A percentile compares a stretch with the other conserved stretches of the same genome.
Evolutionary conservation across 805 yeast genomes (phyloP).

Genomic region (Wickerhamiella cacticola): DNA sequence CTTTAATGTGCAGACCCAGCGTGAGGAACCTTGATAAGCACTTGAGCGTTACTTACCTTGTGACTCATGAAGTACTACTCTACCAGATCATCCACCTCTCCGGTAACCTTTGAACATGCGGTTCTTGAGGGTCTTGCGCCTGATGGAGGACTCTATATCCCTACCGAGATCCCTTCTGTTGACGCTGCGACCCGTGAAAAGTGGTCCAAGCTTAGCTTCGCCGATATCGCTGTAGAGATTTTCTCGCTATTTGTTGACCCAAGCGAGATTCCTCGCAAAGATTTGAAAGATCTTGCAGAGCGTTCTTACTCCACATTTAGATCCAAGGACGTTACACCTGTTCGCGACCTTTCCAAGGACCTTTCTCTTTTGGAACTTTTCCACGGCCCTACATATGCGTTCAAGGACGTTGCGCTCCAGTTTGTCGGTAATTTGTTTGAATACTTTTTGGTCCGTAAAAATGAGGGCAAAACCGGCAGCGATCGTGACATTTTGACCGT

Average conservation of each 20-base stretch:
- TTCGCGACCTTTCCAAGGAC: constrained; percentile 45
- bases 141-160: constrained; percentile 93
- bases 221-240: constrained; percentile 77
- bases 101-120: constrained; percentile 32
- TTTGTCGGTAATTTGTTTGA: constrained; percentile 96
- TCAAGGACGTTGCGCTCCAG: constrained; percentile 96
- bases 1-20: no score
- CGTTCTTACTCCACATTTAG: constrained; percentile 88
- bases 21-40: neutral
- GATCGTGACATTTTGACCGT: constrained; percentile 54
- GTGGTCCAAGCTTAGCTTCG: constrained; percentile 70
- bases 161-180: constrained; percentile 64
- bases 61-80: constrained; percentile 27
- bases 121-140: constrained; percentile 68
- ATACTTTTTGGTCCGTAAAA: constrained; percentile 70
- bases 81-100: constrained; percentile 30
- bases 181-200: constrained; percentile 41
- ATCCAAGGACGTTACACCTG: constrained; percentile 77
- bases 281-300: constrained; percentile 47
- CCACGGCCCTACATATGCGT: constrained; percentile 99
- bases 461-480: constrained; percentile 36
- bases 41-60: neutral
- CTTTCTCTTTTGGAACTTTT: constrained; percentile 79
- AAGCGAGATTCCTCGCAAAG: constrained; percentile 61
- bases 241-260: constrained; percentile 64